phyloP scores from a whole-genome alignment of 805 yeast species.

The Hanseniaspora meyeri region DNA sequence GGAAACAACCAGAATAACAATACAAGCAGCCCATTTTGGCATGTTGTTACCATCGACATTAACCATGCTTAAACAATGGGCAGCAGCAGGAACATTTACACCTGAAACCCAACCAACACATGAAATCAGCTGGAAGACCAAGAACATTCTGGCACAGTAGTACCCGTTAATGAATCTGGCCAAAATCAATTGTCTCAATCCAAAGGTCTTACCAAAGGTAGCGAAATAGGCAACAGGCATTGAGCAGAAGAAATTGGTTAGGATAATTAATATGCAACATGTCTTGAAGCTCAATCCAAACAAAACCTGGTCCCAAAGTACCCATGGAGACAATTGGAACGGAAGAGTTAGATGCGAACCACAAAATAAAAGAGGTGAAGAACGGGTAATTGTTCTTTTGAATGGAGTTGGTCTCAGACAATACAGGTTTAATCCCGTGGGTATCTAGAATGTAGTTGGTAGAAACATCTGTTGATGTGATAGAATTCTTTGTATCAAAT shows the following conservation, averaged over 20 bases:
- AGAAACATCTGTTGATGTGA: background rate
- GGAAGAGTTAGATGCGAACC: slow-evolving; percentile 84
- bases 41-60: slow-evolving; percentile 41
- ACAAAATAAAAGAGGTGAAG: slow-evolving; percentile 69
- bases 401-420: slow-evolving; percentile 60
- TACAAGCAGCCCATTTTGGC: slow-evolving; percentile 87
- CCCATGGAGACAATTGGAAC: slow-evolving; percentile 75
- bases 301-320: slow-evolving; percentile 49
- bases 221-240: slow-evolving; percentile 75
- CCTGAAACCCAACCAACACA: slow-evolving; percentile 95
- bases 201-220: slow-evolving; percentile 68
- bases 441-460: background rate
- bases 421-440: slow-evolving; percentile 15
- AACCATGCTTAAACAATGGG: slow-evolving; percentile 55
- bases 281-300: slow-evolving; percentile 67
- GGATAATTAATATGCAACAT: slow-evolving; percentile 50
- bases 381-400: slow-evolving; percentile 61
- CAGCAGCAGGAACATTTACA: slow-evolving; percentile 81
- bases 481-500: background rate
- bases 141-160: slow-evolving; percentile 60
- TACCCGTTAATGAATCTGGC: slow-evolving; percentile 72
- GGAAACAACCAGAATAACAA: slow-evolving; percentile 56
- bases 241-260: slow-evolving; percentile 63
- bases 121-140: slow-evolving; percentile 64
- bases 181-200: slow-evolving; percentile 76